Conservation (phyloP, 345 rosid species). For the Adansonia digitata region DNA sequence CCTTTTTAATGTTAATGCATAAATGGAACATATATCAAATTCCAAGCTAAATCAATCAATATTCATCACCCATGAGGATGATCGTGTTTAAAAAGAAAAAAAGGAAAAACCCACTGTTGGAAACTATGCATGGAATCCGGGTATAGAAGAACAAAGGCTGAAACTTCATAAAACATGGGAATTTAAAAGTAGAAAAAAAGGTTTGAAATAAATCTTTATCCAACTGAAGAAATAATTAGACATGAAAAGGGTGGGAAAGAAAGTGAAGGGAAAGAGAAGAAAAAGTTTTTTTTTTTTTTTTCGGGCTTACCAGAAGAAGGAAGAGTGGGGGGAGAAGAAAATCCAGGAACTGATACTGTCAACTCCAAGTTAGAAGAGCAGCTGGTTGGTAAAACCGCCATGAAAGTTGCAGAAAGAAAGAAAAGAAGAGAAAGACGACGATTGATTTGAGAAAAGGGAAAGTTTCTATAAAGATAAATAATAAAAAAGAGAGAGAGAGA, state of each 20-base stretch:
- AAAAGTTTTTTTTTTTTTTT: background rate
- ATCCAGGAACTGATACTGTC: slow-evolving; percentile 76
- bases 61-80: background rate
- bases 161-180: slow-evolving; percentile 5
- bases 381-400: slow-evolving; percentile 52
- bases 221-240: background rate
- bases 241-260: background rate
- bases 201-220: background rate
- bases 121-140: slow-evolving; percentile 11
- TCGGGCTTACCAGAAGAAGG: slow-evolving; percentile 44
- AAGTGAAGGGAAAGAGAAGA: background rate
- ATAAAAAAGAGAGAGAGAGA: slow-evolving; percentile 2
- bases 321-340: slow-evolving; percentile 53
- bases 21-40: background rate
- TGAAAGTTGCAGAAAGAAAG: slow-evolving; percentile 15
- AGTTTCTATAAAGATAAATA: slow-evolving; percentile 17
- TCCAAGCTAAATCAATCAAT: background rate
- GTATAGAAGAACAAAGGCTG: background rate
- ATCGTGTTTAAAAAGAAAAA: background rate
- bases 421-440: slow-evolving; percentile 11
- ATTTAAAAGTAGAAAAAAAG: background rate
- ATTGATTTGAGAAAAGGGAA: slow-evolving; percentile 24
- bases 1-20: no score
- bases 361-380: slow-evolving; percentile 70
- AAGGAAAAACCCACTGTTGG: background rate